Percentiles rank a stretch among this genome's conserved stretches.
phyloP scores from a whole-genome alignment of 768 basidiomycete species.

The Tubosaeta brunneosetosa region DNA sequence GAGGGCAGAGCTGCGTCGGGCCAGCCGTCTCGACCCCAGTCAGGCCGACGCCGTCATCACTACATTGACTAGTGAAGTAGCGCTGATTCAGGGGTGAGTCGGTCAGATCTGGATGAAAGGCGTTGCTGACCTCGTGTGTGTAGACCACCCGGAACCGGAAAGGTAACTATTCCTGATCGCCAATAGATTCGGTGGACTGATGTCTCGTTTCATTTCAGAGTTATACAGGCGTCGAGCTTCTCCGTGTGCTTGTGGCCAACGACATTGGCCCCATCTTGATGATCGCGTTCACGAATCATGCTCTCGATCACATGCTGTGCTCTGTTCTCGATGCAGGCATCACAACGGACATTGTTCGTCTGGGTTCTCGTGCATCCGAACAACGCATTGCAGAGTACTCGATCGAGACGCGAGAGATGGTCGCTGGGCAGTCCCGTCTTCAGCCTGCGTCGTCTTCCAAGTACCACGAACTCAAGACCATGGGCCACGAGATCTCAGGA shows the following conservation, averaged over 20 bases:
- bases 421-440: conserved; percentile 39
- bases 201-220: conserved; percentile 35
- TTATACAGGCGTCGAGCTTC: conserved; percentile 63
- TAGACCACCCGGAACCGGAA: conserved; percentile 77
- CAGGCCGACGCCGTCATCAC: conserved; percentile 69
- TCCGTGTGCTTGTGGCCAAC: conserved; percentile 59
- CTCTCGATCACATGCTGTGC: conserved; percentile 66
- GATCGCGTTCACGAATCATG: conserved; percentile 74
- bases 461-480: conserved; percentile 37
- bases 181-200: not conserved
- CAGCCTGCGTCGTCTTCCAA: conserved; percentile 31
- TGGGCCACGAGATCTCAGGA: conserved; percentile 42
- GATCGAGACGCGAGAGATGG: conserved; percentile 53
- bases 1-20: conserved; percentile 38
- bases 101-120: not conserved
- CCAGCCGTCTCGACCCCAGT: conserved; percentile 61
- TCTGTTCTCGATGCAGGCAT: conserved; percentile 63
- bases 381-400: conserved; percentile 58
- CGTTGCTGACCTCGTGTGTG: not conserved
- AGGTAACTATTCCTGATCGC: conserved; percentile 35
- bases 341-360: conserved; percentile 58
- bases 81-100: conserved; percentile 67
- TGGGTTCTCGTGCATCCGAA: conserved; percentile 62
- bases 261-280: conserved; percentile 49
- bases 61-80: conserved; percentile 53